These are phyloP conservation scores for Plantago elongata DNA, from an alignment of 257 asterid genomes.

Conservation along the genomic window DNA sequence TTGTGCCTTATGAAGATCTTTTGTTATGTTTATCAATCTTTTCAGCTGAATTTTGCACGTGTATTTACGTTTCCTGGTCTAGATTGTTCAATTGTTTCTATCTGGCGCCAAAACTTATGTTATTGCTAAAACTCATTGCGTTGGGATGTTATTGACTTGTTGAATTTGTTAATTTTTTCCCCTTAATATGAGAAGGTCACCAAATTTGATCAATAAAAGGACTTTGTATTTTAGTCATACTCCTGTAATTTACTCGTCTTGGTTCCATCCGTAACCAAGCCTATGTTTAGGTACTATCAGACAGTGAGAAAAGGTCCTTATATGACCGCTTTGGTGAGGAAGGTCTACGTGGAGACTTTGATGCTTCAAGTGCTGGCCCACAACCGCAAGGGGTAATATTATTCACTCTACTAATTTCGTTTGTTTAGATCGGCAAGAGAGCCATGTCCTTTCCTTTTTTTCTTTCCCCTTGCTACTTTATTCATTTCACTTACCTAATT, in stretches of 20 bases:
- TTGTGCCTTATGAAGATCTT: background rate
- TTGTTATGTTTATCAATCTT: background rate
- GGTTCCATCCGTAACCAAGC: constrained; percentile 22
- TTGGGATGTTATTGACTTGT: background rate
- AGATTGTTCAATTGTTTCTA: background rate
- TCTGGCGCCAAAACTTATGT: constrained; percentile 4
- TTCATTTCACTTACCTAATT: constrained; percentile 14
- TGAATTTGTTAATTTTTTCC: background rate
- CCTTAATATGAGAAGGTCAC: constrained; percentile 9
- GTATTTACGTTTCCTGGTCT: background rate
- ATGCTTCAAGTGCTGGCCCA: constrained; percentile 45
- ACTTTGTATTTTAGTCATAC: constrained; percentile 1
- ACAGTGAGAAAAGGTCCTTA: constrained; percentile 70
- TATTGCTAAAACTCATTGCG: constrained; percentile 4
- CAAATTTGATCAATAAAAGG: constrained; percentile 1
- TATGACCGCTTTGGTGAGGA: constrained; percentile 91
- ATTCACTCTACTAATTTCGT: constrained; percentile 5
- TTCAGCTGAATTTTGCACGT: background rate
- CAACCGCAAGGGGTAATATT: constrained; percentile 50
- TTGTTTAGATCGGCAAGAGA: constrained; percentile 12
- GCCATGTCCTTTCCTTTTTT: background rate
- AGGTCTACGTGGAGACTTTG: constrained; percentile 72
- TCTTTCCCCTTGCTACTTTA: constrained; percentile 7
- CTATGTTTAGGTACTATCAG: constrained; percentile 73
- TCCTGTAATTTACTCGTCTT: constrained; percentile 10